These are phyloP conservation scores for Coprinopsis cinerea DNA, from an alignment of 768 basidiomycete species.

Conservation along the genomic window DNA sequence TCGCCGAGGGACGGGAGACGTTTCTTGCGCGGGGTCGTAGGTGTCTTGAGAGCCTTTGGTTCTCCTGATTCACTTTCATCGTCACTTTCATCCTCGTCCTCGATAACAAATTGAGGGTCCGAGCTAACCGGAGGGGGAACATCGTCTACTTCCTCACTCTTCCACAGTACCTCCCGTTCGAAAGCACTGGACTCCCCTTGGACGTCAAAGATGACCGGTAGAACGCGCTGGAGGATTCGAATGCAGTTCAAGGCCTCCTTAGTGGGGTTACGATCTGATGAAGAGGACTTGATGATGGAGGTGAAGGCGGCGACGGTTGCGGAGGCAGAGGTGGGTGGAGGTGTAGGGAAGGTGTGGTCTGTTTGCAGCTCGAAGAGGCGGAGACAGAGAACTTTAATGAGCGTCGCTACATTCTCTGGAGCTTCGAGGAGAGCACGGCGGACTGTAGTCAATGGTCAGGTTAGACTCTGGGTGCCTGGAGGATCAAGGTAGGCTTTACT, in stretches of 20 bases:
- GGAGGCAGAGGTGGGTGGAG: slow-evolving; percentile 36
- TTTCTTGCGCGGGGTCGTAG: slow-evolving; percentile 29
- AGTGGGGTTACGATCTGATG: slow-evolving; percentile 59
- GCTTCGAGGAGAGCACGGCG: slow-evolving; percentile 75
- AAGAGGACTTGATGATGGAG: slow-evolving; percentile 58
- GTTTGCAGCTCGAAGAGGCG: slow-evolving; percentile 71
- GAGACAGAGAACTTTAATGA: slow-evolving; percentile 63
- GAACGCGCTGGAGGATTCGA: slow-evolving; percentile 81
- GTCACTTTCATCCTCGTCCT: slow-evolving; percentile 56
- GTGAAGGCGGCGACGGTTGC: slow-evolving; percentile 53
- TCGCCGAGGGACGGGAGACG: slow-evolving; percentile 75
- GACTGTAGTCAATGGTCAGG: slow-evolving; percentile 41
- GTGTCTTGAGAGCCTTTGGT: slow-evolving; percentile 12
- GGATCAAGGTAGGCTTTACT: slow-evolving; percentile 41
- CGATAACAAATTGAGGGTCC: slow-evolving; percentile 74
- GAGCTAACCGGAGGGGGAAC: slow-evolving; percentile 25
- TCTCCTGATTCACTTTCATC: slow-evolving; percentile 24
- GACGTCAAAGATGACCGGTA: slow-evolving; percentile 85
- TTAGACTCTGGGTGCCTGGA: slow-evolving; percentile 3
- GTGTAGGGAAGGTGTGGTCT: slow-evolving; percentile 74
- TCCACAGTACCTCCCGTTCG: slow-evolving; percentile 84
- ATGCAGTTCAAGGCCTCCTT: slow-evolving; percentile 90
- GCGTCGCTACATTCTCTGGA: slow-evolving; percentile 82
- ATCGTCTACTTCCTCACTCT: slow-evolving; percentile 46
- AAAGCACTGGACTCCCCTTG: slow-evolving; percentile 68